Evolutionary conservation across 179 eudicot genomes (phyloP).

Genomic region (Kewa caespitosa): DNA sequence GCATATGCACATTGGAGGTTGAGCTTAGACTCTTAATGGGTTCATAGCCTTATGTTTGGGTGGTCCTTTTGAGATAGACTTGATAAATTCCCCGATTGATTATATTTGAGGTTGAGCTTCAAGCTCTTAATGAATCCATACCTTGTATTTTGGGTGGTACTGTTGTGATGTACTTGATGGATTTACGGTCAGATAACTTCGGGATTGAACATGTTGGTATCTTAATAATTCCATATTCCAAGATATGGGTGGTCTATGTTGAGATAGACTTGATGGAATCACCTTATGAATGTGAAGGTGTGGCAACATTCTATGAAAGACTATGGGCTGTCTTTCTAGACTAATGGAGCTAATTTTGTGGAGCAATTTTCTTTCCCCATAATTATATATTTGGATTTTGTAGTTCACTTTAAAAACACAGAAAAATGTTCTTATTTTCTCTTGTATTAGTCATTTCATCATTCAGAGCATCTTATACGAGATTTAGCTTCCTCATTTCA

Average conservation of each 20-base stretch:
- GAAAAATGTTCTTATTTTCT: too few species aligned
- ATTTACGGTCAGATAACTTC: neutral
- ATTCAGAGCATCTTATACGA: neutral
- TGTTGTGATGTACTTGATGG: neutral
- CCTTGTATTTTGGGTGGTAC: neutral
- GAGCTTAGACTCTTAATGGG: neutral
- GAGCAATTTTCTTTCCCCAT: neutral
- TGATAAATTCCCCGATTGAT: too few species aligned
- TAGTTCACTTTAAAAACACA: neutral
- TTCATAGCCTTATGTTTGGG: too few species aligned
- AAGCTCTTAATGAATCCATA: neutral
- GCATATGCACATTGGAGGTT: neutral
- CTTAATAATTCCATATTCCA: neutral
- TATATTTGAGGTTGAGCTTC: too few species aligned
- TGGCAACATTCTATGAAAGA: neutral
- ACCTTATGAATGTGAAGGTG: neutral
- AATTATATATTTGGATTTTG: too few species aligned
- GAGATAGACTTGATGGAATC: neutral
- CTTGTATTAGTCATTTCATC: too few species aligned
- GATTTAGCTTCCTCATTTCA: neutral
- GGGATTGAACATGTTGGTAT: neutral
- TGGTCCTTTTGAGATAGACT: too few species aligned
- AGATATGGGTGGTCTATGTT: neutral
- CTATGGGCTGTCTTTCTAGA: neutral
- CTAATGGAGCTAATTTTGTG: neutral